Base-by-base conservation (phyloP, 129 eudicot genomes). In the Erigeron canadensis region DNA sequence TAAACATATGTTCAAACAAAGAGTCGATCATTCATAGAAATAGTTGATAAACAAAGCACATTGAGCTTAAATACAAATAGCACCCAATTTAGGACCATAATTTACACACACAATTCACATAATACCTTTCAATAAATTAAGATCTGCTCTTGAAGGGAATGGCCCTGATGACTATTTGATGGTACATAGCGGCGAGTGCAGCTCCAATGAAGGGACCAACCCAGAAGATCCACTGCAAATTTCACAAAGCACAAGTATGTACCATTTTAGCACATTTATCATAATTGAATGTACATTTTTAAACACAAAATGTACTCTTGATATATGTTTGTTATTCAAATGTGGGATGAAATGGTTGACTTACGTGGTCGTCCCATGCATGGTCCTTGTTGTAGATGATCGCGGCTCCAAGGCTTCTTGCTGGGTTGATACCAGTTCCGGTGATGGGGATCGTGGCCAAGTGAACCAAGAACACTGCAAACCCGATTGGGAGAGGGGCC, bases 141-240 rank as follows among this genome's bases (percentile, higher is more conserved):
- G 88, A 75, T 72, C 85, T 67, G 81, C 87, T 82, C 91, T 87
- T 87, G 91, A 90, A 90, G 15, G 91, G 95, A 58, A 90, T 87
- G 78, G 95, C 97, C 82, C 97, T 79, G 82, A 90, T 87, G 57
- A 90, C 87, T 3, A 90, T 79, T 83, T 69, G 79, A 81, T 87
- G 97, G 85, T 90, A 90, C 56, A 85, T 5, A 12, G 97, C 97
- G 69, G 97, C 97, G 69, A 90, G 95, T 11, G 91, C 91, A 55
- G 97, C 97, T 80, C 97, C 97, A 63, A 90, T 83, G 91, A 90
- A 87, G 38, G 97, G 97, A 39, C 97, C 96, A 56, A 90, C 96
- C 96, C 97, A 87, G 84, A 90, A 90, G 65, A 90, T 76, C 96
- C 96, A 90, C 95, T 87, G 86, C 22, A 39, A 66, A 61, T 18